Base-by-base conservation (phyloP, 2,329 filamentous ascomycete species). In the Fulvia fulva region DNA sequence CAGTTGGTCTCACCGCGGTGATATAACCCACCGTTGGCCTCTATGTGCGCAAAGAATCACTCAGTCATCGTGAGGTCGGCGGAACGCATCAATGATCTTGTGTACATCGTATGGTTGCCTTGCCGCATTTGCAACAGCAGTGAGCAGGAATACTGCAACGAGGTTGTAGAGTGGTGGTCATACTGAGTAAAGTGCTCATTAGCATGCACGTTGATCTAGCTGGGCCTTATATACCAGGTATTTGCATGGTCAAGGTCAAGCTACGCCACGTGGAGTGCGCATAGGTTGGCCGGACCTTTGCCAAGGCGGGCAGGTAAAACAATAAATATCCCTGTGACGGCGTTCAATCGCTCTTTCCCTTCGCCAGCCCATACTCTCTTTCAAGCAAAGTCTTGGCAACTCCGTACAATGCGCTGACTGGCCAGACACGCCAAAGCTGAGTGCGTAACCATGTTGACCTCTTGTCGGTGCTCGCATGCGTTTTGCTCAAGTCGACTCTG, bases 401-500 rank as follows among this genome's bases (percentile, higher is more conserved):
- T 5, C 63, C 63, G 56, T 64, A 65, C 9, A 65, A 14, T 14
- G 62, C 63, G 50, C 57, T 59, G 32, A 65, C 50, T 2, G 63
- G 63, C 63, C 63, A 65, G 19, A 59, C 30, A 5, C 43, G 53
- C 62, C 62, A 64, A 19, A 61, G 53, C 28, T 58, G 34, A 28
- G 52, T 54, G 28, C 58, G 50, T 46, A 54, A 30, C 63, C 63
- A 65, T 2, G 49, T 62, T 12, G 41, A 54, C 14, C 43, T 22
- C 25, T 56, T 30, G 32, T 61, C 56, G 25, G 25, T 32, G 11
- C 54, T 53, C 19, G 46, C 53, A 51, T 55, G 37, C 1, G 37
- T 56, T 34, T 56, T 60, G 22, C 54, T 63, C 23, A 64, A 47
- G 47, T 65, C 61, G 34, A 87, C 82, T 62, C 79, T 80, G 45